Base-by-base conservation (phyloP, 257 asterid genomes). In the Solanum lignicaule region DNA sequence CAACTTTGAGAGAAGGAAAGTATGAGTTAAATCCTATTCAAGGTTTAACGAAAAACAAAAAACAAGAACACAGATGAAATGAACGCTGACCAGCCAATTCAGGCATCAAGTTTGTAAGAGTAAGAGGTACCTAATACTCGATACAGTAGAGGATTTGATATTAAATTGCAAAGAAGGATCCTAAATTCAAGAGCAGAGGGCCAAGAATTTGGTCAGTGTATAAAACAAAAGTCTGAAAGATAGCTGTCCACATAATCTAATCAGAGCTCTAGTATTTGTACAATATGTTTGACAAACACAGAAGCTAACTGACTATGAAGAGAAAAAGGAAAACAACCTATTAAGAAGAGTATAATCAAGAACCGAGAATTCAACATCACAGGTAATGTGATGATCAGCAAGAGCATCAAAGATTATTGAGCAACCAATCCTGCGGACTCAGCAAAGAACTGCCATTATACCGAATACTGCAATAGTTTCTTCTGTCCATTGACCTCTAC, bases 21-120 rank as follows among this genome's bases (percentile, higher is more conserved):
- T 74, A 89, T 83, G 86, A 79, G 92, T 89, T 27, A 88, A 88
- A 68, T 78, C 88, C 93, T 88, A 92, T 39, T 83, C 83, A 83
- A 69, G 55, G 48, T 87, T 38, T 82, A 76, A 84, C 9, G 46
- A 85, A 74, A 69, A 25, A 48, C 83, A 86, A 29, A 39, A 29
- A 62, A 10, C 52, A 46, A 73, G 68, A 35, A 74, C 29, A 88
- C 21, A 9, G 33, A 3, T 14, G 52, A 52, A 75, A 52, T 83
- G 78, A 36, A 81, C 32, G 29, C 20, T 35, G 46, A 69, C 32
- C 88, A 88, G 89, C 89, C 88, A 36, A 75, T 88, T 83, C 87
- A 83, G 91, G 87, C 85, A 87, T 75, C 39, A 18, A 16, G 32
- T 52, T 75, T 43, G 46, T 43, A 39, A 20, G 60, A 46, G 39